These are phyloP conservation scores for Olyra latifolia DNA, from an alignment of 176 grass and related monocot species.

Conservation along the genomic window DNA sequence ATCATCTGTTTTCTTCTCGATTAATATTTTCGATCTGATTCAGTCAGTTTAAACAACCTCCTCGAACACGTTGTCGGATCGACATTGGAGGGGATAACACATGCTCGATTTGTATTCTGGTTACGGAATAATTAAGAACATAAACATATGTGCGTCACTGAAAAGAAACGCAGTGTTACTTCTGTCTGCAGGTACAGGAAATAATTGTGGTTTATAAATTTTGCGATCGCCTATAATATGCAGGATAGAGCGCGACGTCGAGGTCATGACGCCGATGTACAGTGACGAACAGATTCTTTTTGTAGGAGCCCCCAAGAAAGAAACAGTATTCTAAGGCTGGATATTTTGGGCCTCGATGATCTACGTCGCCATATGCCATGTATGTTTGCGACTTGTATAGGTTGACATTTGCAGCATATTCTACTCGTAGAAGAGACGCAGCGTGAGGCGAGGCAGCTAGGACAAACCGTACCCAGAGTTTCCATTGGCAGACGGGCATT, in stretches of 20 bases:
- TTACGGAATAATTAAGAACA: not conserved
- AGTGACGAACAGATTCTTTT: conserved; percentile 47
- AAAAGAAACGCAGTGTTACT: not conserved
- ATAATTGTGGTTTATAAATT: conserved; percentile 42
- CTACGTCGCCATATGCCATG: not conserved
- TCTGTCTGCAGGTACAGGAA: not conserved
- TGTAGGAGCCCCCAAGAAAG: not conserved
- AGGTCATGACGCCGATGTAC: conserved; percentile 38
- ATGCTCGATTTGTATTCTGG: not conserved
- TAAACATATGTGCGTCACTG: not conserved
- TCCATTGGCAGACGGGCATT: conserved; percentile 7
- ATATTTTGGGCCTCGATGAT: conserved; percentile 32
- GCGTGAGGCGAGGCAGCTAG: not conserved
- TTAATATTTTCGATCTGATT: not conserved
- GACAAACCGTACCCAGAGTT: conserved; percentile 25
- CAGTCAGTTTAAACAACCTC: conserved; percentile 10
- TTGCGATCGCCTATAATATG: conserved; percentile 29
- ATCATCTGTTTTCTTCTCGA: not conserved
- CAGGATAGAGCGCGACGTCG: conserved; percentile 42
- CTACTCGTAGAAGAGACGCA: not conserved
- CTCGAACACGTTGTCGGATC: conserved; percentile 34
- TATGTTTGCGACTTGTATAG: not conserved
- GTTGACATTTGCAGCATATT: conserved; percentile 38
- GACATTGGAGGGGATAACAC: conserved; percentile 31
- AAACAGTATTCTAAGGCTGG: not conserved